These are phyloP conservation scores for Nissolia schottii DNA, from an alignment of 306 rosid genomes.

Conservation along the genomic window DNA sequence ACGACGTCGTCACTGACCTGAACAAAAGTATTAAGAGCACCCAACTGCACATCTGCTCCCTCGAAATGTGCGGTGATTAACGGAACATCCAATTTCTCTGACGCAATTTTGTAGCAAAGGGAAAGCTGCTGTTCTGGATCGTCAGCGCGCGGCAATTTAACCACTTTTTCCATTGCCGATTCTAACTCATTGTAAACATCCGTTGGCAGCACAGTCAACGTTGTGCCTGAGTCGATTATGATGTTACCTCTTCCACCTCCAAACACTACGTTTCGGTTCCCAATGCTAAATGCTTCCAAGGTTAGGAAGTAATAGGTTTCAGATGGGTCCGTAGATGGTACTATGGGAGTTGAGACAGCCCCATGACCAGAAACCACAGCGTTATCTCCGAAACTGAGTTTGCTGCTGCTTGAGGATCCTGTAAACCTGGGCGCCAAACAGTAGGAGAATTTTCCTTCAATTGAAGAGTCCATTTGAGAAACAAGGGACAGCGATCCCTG, in stretches of 20 bases:
- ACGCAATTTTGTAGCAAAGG: too few species aligned
- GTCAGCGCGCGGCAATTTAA: neutral
- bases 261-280: neutral
- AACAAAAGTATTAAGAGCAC: too few species aligned
- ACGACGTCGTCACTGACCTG: too few species aligned
- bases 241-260: neutral
- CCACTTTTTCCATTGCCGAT: neutral
- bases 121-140: neutral
- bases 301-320: too few species aligned
- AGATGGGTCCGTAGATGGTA: too few species aligned
- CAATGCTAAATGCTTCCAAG: slow-evolving; percentile 12
- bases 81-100: too few species aligned
- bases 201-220: slow-evolving; percentile 19
- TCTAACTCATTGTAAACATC: slow-evolving; percentile 16
- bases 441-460: slow-evolving; percentile 41
- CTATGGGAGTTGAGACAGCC: slow-evolving; percentile 15
- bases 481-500: slow-evolving; percentile 29
- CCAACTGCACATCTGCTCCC: too few species aligned
- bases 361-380: slow-evolving; percentile 22
- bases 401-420: neutral
- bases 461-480: slow-evolving; percentile 32
- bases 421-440: slow-evolving; percentile 29
- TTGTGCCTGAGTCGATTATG: slow-evolving; percentile 45
- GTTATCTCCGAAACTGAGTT: slow-evolving; percentile 21
- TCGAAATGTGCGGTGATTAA: too few species aligned